Conservation (phyloP, 371 early-diverging fungal species). For the Rhizopus sp. region DNA sequence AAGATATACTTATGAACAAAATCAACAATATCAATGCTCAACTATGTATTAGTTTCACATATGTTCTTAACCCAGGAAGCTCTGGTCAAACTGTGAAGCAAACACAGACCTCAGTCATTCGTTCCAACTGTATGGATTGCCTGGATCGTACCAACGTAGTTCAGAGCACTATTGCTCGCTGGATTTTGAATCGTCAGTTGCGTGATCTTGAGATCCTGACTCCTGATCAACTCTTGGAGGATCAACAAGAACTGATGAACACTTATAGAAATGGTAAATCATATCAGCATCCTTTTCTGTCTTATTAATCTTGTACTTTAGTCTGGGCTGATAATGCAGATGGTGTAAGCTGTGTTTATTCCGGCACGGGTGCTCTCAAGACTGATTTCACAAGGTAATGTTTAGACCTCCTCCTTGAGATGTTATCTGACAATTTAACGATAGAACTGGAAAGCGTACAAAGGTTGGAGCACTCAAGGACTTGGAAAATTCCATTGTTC, state of each 20-base stretch:
- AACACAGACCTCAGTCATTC: conserved; percentile 81
- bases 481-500: conserved; percentile 75
- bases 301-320: conserved; percentile 21
- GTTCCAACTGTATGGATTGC: conserved; percentile 99
- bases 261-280: conserved; percentile 47
- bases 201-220: conserved; percentile 65
- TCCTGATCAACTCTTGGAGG: conserved; percentile 61
- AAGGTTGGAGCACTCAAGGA: conserved; percentile 85
- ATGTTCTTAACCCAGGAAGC: conserved; percentile 3
- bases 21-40: conserved; percentile 11
- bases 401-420: not conserved
- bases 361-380: conserved; percentile 98
- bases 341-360: conserved; percentile 91
- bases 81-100: conserved; percentile 28
- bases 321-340: conserved; percentile 99
- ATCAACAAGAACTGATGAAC: conserved; percentile 41
- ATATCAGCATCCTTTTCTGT: too few relatives aligned
- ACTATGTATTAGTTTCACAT: conserved; percentile 19
- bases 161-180: conserved; percentile 87
- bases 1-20: conserved; percentile 17
- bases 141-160: conserved; percentile 99
- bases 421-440: not conserved
- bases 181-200: conserved; percentile 67
- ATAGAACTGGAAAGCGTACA: conserved; percentile 84
- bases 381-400: conserved; percentile 90